These are phyloP conservation scores for Gastrolobium villosum DNA, from an alignment of 306 rosid genomes.

Conservation along the genomic window DNA sequence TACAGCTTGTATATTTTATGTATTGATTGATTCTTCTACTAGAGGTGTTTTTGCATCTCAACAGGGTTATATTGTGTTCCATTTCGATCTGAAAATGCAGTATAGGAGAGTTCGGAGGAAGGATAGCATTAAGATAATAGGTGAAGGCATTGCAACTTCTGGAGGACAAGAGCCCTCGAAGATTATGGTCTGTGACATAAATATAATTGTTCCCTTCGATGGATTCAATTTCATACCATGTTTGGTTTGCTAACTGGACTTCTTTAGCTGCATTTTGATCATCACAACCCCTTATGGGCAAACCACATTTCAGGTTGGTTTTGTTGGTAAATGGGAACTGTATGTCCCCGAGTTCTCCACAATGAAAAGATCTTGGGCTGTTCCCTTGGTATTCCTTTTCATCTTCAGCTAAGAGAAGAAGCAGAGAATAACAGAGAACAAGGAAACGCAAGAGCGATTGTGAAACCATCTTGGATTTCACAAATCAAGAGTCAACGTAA, in stretches of 20 bases:
- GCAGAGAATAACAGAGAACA: not conserved
- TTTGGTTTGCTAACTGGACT: not conserved
- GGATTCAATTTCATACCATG: not conserved
- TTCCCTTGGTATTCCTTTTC: not conserved
- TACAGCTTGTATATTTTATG: not conserved
- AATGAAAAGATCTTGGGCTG: not conserved
- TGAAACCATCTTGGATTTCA: not conserved
- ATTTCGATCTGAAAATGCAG: not conserved
- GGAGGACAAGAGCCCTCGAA: not conserved
- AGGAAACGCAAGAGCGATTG: not conserved
- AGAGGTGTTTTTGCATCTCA: not conserved
- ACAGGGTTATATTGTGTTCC: not conserved
- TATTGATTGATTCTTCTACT: not conserved
- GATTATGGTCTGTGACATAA: not conserved
- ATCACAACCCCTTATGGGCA: not conserved
- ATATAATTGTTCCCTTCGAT: not conserved
- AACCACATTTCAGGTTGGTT: not conserved
- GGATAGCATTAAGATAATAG: not conserved
- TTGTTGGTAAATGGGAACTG: not conserved
- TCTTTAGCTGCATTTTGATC: not conserved
- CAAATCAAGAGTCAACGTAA: not conserved
- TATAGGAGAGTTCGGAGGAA: not conserved
- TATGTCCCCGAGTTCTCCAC: not conserved
- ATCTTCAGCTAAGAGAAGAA: constrained; percentile 6
- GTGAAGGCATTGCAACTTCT: not conserved